Percentiles rank a stretch among this genome's conserved stretches.
Conservation (phyloP, 1,284 basidiomycete genomes). For the Tilletia horrida region DNA sequence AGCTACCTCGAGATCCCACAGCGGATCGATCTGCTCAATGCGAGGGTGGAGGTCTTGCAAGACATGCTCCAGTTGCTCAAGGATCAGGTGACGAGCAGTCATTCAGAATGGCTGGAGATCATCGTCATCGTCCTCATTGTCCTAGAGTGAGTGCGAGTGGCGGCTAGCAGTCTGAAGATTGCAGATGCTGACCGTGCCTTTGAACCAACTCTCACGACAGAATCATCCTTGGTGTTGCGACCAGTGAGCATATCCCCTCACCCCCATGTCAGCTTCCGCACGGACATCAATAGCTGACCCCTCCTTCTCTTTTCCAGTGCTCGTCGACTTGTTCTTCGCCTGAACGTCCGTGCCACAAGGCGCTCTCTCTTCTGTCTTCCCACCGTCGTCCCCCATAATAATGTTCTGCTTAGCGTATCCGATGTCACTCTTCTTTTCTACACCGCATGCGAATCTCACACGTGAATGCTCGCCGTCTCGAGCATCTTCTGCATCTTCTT, state of each 20-base stretch:
- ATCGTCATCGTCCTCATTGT: constrained; percentile 90
- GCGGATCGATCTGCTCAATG: constrained; percentile 86
- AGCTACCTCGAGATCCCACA: constrained; percentile 90
- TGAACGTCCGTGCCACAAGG: constrained; percentile 16
- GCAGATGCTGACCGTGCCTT: too few relatives aligned
- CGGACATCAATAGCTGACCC: background rate
- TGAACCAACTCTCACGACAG: constrained; percentile 4
- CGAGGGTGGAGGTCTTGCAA: constrained; percentile 87
- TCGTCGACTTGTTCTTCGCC: constrained; percentile 52
- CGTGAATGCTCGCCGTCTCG: too few relatives aligned
- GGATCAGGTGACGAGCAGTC: constrained; percentile 85
- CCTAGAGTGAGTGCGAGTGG: constrained; percentile 65
- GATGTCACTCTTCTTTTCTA: too few relatives aligned
- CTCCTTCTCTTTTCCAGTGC: constrained; percentile 23
- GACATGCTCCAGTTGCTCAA: constrained; percentile 95
- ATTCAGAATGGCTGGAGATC: constrained; percentile 88
- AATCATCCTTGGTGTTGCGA: constrained; percentile 59
- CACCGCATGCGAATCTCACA: too few relatives aligned
- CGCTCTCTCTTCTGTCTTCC: background rate
- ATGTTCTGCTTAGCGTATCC: too few relatives aligned
- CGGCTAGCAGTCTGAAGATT: too few relatives aligned
- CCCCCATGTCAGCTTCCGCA: background rate
- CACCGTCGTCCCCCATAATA: background rate
- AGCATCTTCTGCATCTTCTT: too few relatives aligned
- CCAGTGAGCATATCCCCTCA: constrained; percentile 24